Percentiles rank a stretch among this genome's conserved stretches.
phyloP scores from a whole-genome alignment of 2,329 filamentous ascomycete genomes.

The Ilyonectria sp. region DNA sequence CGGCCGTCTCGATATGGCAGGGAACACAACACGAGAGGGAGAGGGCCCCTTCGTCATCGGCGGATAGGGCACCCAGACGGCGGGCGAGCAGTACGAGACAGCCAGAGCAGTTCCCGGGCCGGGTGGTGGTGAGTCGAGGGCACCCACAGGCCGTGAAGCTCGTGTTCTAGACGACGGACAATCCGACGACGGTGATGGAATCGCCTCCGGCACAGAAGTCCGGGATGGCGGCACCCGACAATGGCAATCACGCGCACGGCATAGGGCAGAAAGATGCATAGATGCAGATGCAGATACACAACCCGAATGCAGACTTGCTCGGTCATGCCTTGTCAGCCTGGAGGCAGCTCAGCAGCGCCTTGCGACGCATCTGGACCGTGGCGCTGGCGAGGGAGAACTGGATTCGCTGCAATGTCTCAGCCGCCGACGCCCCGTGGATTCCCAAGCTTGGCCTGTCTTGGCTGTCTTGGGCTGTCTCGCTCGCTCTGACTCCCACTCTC shows the following conservation, averaged over 20 bases:
- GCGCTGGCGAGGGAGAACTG: conserved; percentile 16
- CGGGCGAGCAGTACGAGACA: too few species aligned
- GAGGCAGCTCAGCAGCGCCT: conserved; percentile 2
- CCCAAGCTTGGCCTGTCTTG: background rate
- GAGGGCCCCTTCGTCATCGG: conserved; percentile 14
- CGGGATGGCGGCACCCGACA: conserved; percentile 15
- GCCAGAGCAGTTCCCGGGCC: too few species aligned
- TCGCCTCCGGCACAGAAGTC: conserved; percentile 13
- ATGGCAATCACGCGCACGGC: background rate
- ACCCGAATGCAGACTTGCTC: background rate
- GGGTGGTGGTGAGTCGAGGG: background rate
- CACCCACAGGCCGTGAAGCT: conserved; percentile 9
- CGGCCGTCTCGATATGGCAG: conserved; percentile 23
- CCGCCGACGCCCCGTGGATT: conserved; percentile 24
- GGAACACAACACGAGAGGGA: conserved; percentile 17
- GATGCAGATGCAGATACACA: background rate
- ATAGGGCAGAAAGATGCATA: background rate
- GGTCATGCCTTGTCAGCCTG: conserved; percentile 5
- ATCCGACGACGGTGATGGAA: conserved; percentile 14
- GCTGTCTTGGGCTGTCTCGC: conserved; percentile 15
- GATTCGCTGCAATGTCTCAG: conserved; percentile 35
- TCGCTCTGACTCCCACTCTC: conserved; percentile 10
- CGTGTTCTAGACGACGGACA: conserved; percentile 27
- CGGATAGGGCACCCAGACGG: conserved; percentile 5
- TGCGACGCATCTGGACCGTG: conserved; percentile 37